Conservation (phyloP, 2,329 filamentous ascomycete genomes). For the Phyllosticta capitalensis region DNA sequence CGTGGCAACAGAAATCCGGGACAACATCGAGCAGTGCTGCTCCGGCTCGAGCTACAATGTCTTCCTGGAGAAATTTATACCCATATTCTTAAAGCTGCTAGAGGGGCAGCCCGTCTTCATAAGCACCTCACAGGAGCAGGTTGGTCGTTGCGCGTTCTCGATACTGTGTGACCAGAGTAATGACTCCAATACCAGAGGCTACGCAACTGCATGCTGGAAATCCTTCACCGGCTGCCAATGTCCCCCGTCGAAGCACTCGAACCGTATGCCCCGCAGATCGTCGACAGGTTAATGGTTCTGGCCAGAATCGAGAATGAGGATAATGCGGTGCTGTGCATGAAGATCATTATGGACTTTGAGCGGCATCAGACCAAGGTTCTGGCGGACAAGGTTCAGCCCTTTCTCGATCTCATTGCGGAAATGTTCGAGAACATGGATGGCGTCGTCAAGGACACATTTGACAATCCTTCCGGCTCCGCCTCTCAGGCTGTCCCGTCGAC, state of each 20-base stretch:
- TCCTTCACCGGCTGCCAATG: conserved; percentile 76
- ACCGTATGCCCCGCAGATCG: conserved; percentile 76
- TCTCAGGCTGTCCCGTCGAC: conserved; percentile 53
- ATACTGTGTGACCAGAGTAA: neutral
- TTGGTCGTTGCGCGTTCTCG: conserved; percentile 32
- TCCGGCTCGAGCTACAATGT: conserved; percentile 64
- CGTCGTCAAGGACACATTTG: conserved; percentile 90
- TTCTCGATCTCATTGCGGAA: conserved; percentile 85
- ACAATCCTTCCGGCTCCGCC: conserved; percentile 49
- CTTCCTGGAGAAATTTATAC: conserved; percentile 82
- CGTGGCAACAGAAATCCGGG: conserved; percentile 76
- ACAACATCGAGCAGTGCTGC: conserved; percentile 84
- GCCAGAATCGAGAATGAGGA: conserved; percentile 94
- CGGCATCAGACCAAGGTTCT: conserved; percentile 83
- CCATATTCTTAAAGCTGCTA: conserved; percentile 77
- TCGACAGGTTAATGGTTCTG: conserved; percentile 80
- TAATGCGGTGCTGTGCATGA: conserved; percentile 96
- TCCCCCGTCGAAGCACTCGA: conserved; percentile 72
- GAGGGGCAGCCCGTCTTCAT: conserved; percentile 83
- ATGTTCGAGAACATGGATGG: conserved; percentile 93
- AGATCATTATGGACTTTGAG: conserved; percentile 95
- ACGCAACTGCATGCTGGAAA: conserved; percentile 87
- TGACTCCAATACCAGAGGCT: conserved; percentile 48
- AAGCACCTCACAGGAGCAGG: conserved; percentile 82
- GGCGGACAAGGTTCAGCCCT: conserved; percentile 72